Evolutionary conservation across 2,329 filamentous ascomycete species (phyloP).

Genomic region (Sarocladium kiliense): DNA sequence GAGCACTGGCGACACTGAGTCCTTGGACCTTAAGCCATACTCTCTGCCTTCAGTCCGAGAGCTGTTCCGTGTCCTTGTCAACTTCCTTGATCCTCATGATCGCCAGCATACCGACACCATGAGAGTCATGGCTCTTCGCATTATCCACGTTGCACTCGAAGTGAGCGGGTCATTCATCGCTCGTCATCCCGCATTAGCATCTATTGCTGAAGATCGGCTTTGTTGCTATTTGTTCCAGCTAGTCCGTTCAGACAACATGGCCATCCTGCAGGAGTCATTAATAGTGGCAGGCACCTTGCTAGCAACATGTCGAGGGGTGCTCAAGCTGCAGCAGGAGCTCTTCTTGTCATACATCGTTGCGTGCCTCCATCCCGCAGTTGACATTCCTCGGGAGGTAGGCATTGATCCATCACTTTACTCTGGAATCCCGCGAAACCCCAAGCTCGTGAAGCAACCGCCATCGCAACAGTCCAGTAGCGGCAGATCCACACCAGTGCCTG

Average conservation of each 20-base stretch:
- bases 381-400: slow-evolving; percentile 83
- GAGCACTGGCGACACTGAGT: slow-evolving; percentile 33
- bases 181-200: slow-evolving; percentile 81
- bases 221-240: slow-evolving; percentile 95
- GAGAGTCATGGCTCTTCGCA: slow-evolving; percentile 94
- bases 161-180: slow-evolving; percentile 94
- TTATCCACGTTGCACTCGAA: slow-evolving; percentile 95
- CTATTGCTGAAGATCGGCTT: slow-evolving; percentile 84
- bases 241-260: slow-evolving; percentile 92
- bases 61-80: slow-evolving; percentile 87
- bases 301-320: slow-evolving; percentile 80
- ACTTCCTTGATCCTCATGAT: slow-evolving; percentile 89
- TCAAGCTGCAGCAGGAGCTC: slow-evolving; percentile 95
- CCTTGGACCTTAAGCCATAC: slow-evolving; percentile 72
- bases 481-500: slow-evolving; percentile 80
- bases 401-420: slow-evolving; percentile 91
- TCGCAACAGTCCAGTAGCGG: slow-evolving; percentile 63
- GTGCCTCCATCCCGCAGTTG: slow-evolving; percentile 88
- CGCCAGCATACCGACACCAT: slow-evolving; percentile 89
- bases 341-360: slow-evolving; percentile 92
- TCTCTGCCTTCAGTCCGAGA: slow-evolving; percentile 92
- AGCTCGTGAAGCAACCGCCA: slow-evolving; percentile 71
- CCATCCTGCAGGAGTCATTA: slow-evolving; percentile 86
- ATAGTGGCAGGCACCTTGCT: slow-evolving; percentile 87
- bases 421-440: slow-evolving; percentile 87